A percentile compares a stretch with the other conserved stretches of the same genome.
These are phyloP conservation scores for Lonicera japonica DNA, from an alignment of 129 eudicot genomes.

Conservation along the genomic window DNA sequence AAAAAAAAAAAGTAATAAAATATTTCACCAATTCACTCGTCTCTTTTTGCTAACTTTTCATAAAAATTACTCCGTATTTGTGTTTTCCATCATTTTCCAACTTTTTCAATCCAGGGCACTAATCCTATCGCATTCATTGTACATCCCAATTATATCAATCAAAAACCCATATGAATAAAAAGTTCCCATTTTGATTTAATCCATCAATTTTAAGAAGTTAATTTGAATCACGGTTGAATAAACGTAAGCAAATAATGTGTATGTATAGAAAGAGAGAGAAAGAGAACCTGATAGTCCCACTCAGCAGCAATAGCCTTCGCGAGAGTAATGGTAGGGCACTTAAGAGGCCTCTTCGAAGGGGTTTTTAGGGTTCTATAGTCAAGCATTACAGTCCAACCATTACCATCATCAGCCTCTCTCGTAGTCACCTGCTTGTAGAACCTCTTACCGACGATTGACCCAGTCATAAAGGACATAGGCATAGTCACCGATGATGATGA, in stretches of 20 bases:
- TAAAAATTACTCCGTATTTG: too few species aligned
- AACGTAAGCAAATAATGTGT: too few species aligned
- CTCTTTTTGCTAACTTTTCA: too few species aligned
- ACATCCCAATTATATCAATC: too few species aligned
- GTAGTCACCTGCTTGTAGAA: constrained; percentile 82
- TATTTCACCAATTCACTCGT: too few species aligned
- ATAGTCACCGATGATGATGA: constrained; percentile 61
- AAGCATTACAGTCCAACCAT: constrained; percentile 83
- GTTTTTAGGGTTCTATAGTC: constrained; percentile 93
- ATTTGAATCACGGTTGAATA: not conserved
- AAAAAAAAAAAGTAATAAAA: too few species aligned
- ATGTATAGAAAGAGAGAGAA: not conserved
- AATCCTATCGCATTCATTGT: too few species aligned
- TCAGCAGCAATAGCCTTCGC: constrained; percentile 96
- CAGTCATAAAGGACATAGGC: constrained; percentile 99
- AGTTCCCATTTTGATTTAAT: too few species aligned
- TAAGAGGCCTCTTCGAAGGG: constrained; percentile 73
- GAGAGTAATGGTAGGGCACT: constrained; percentile 59
- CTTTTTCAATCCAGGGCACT: too few species aligned
- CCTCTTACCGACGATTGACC: constrained; percentile 85
- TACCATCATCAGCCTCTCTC: constrained; percentile 74
- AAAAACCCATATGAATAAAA: too few species aligned
- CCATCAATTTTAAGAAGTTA: not conserved
- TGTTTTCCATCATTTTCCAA: too few species aligned
- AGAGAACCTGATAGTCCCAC: constrained; percentile 83